These are phyloP conservation scores for Colletotrichum agaves DNA, from an alignment of 2,329 filamentous ascomycete species.

Conservation along the genomic window DNA sequence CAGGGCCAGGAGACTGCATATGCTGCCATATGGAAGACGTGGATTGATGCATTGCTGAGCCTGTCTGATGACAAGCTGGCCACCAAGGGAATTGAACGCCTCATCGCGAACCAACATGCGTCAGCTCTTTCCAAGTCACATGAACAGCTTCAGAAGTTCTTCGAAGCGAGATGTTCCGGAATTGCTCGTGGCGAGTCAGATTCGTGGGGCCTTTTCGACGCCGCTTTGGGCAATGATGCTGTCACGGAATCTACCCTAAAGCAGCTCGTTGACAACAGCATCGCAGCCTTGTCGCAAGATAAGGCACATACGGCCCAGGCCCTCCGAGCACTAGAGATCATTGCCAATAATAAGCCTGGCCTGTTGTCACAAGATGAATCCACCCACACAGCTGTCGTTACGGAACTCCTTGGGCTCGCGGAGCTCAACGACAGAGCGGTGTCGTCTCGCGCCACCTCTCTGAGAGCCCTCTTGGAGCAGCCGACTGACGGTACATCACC, in stretches of 20 bases:
- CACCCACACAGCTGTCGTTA: constrained; percentile 61
- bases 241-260: constrained; percentile 50
- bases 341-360: constrained; percentile 57
- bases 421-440: constrained; percentile 57
- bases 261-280: constrained; percentile 49
- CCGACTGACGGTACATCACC: constrained; percentile 55
- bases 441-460: constrained; percentile 52
- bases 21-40: constrained; percentile 55
- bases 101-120: constrained; percentile 59
- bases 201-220: constrained; percentile 60
- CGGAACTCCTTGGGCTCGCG: constrained; percentile 63
- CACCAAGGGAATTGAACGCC: constrained; percentile 51
- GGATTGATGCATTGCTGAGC: constrained; percentile 55
- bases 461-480: constrained; percentile 60
- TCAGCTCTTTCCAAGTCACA: constrained; percentile 52
- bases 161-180: constrained; percentile 43
- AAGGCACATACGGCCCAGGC: constrained; percentile 44
- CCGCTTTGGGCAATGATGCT: constrained; percentile 55
- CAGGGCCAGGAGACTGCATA: constrained; percentile 52
- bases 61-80: constrained; percentile 44
- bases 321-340: constrained; percentile 59
- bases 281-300: constrained; percentile 46
- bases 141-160: constrained; percentile 57
- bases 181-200: constrained; percentile 36
- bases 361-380: constrained; percentile 57